Percentiles rank a stretch among this genome's conserved stretches.
phyloP scores from a whole-genome alignment of 805 yeast genomes.

The Kazachstania viticola region DNA sequence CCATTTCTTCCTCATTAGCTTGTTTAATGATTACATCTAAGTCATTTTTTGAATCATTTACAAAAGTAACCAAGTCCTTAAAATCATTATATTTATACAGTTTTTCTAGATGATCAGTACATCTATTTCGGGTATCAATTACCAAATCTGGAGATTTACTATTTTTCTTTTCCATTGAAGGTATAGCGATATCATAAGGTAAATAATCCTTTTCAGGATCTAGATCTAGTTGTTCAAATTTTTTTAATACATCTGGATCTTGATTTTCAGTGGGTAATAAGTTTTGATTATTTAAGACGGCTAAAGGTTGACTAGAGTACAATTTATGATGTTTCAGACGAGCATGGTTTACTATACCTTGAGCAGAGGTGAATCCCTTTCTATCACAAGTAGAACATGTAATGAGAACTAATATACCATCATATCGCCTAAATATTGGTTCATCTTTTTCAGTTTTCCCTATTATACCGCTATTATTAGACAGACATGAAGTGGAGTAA shows the following conservation, averaged over 20 bases:
- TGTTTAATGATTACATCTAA: constrained; percentile 14
- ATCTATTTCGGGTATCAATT: not conserved
- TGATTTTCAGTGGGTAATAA: constrained; percentile 28
- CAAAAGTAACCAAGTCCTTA: constrained; percentile 18
- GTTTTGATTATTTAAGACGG: constrained; percentile 57
- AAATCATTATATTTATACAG: constrained; percentile 21
- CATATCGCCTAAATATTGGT: constrained; percentile 55
- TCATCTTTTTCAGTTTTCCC: constrained; percentile 29
- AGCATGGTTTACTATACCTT: constrained; percentile 70
- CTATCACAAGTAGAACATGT: constrained; percentile 59
- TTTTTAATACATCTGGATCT: constrained; percentile 14
- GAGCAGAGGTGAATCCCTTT: constrained; percentile 64
- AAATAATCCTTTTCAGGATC: constrained; percentile 20
- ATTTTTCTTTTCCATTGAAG: constrained; percentile 4
- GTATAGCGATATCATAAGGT: constrained; percentile 20
- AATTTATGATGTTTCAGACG: constrained; percentile 64
- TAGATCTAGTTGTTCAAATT: constrained; percentile 16
- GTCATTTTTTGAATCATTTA: constrained; percentile 20
- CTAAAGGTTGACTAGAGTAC: constrained; percentile 60
- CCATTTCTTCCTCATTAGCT: constrained; percentile 4
- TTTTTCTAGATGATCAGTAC: constrained; percentile 12
- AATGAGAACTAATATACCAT: constrained; percentile 57
- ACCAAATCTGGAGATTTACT: too few species aligned
- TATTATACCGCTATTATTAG: constrained; percentile 38
- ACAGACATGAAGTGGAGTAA: constrained; percentile 29